phyloP scores from a whole-genome alignment of 106 monocot species.

The Agapanthus africanus region DNA sequence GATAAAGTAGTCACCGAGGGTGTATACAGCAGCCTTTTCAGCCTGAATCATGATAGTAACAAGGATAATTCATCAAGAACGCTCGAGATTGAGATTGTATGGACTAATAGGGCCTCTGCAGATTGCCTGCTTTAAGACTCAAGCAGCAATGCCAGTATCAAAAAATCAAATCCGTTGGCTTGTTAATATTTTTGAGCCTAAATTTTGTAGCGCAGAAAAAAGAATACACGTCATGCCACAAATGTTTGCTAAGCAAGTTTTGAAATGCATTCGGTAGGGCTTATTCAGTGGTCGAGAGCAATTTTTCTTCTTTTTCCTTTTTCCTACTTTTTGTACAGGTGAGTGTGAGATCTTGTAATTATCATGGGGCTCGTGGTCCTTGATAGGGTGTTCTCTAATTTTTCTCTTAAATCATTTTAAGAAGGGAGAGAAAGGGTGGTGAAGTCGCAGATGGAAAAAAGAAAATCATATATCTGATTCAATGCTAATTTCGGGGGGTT shows the following conservation, averaged over 20 bases:
- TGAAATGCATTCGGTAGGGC: background rate
- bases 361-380: slow-evolving; percentile 9
- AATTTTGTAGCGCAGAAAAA: too few relatives aligned
- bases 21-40: too few relatives aligned
- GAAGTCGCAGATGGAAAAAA: too few relatives aligned
- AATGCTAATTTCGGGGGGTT: too few relatives aligned
- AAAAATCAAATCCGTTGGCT: too few relatives aligned
- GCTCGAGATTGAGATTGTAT: slow-evolving; percentile 83
- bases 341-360: slow-evolving; percentile 9
- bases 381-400: background rate
- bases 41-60: too few relatives aligned
- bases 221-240: background rate
- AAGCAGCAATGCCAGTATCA: background rate
- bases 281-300: background rate
- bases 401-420: slow-evolving; percentile 3
- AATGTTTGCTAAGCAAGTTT: background rate
- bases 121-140: slow-evolving; percentile 26
- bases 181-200: too few relatives aligned
- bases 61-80: slow-evolving; percentile 54
- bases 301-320: background rate
- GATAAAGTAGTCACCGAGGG: too few relatives aligned
- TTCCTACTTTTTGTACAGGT: slow-evolving; percentile 14
- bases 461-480: too few relatives aligned
- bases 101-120: slow-evolving; percentile 33
- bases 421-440: too few relatives aligned